Conservation (phyloP, 306 rosid species). For the Begonia peltatifolia region DNA sequence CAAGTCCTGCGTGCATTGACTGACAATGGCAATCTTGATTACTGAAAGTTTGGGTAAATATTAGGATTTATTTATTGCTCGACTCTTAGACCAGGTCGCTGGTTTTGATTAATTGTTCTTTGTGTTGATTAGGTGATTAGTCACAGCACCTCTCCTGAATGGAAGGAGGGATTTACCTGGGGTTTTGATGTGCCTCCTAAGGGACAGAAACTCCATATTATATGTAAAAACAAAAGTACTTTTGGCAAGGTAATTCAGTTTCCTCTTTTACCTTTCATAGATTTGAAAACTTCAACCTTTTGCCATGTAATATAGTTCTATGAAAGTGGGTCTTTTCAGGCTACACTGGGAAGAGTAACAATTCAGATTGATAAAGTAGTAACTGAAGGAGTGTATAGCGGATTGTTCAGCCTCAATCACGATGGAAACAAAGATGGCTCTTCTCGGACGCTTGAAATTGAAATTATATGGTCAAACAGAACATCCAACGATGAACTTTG, state of each 20-base stretch:
- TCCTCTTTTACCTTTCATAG: not conserved
- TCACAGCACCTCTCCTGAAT: slow-evolving; percentile 81
- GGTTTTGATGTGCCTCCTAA: slow-evolving; percentile 93
- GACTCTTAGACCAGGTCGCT: not conserved
- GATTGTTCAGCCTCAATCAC: slow-evolving; percentile 85
- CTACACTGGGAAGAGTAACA: slow-evolving; percentile 85
- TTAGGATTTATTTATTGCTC: too few relatives aligned
- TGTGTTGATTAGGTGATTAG: slow-evolving; percentile 48
- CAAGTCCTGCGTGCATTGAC: not conserved
- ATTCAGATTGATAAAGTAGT: slow-evolving; percentile 97
- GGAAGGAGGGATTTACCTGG: slow-evolving; percentile 99
- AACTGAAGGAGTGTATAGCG: slow-evolving; percentile 86
- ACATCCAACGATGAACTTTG: slow-evolving; percentile 50
- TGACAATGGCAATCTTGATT: too few relatives aligned
- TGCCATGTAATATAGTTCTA: not conserved
- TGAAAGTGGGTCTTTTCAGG: slow-evolving; percentile 24
- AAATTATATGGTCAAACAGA: slow-evolving; percentile 88
- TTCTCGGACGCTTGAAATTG: slow-evolving; percentile 80
- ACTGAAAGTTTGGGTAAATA: too few relatives aligned
- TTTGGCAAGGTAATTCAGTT: slow-evolving; percentile 76
- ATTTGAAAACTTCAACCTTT: not conserved
- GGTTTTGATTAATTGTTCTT: slow-evolving; percentile 4
- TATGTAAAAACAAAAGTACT: slow-evolving; percentile 97
- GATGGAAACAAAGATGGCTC: slow-evolving; percentile 88
- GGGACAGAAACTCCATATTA: slow-evolving; percentile 86